phyloP scores from a whole-genome alignment of 139 green algal genomes.

The Coelastrella sp. region DNA sequence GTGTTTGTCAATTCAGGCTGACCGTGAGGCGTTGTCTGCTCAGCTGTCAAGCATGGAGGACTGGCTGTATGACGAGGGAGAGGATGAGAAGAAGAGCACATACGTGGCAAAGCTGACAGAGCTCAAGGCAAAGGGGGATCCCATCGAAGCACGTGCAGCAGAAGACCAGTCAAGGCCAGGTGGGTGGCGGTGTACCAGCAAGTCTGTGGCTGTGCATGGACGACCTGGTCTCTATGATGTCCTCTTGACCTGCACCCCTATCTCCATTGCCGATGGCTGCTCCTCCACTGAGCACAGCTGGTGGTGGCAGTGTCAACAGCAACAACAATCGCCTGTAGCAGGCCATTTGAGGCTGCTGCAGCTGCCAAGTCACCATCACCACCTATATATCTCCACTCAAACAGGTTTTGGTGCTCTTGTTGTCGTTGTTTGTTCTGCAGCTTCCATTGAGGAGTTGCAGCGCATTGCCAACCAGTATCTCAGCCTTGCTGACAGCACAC shows the following conservation, averaged over 20 bases:
- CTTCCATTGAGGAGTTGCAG: conserved; percentile 7
- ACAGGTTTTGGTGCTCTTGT: neutral
- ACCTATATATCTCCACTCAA: too few species aligned
- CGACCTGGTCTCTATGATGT: neutral
- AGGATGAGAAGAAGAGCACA: conserved; percentile 93
- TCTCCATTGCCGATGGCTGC: too few species aligned
- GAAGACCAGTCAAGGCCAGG: conserved; percentile 54
- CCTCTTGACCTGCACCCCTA: too few species aligned
- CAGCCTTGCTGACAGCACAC: conserved; percentile 51
- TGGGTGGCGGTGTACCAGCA: conserved; percentile 12
- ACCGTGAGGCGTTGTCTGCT: conserved; percentile 68
- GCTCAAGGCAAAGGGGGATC: conserved; percentile 78
- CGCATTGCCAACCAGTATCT: conserved; percentile 61
- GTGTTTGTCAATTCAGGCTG: conserved; percentile 31
- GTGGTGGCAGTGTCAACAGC: too few species aligned
- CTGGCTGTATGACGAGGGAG: conserved; percentile 99
- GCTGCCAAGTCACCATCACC: too few species aligned
- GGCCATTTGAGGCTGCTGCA: too few species aligned
- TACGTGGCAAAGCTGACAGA: conserved; percentile 94
- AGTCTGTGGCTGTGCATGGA: neutral
- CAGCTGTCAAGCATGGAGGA: conserved; percentile 88
- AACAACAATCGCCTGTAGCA: too few species aligned
- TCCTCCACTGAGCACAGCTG: too few species aligned
- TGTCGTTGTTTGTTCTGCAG: conserved; percentile 43
- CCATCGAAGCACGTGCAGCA: conserved; percentile 70